Evolutionary conservation across 2,329 filamentous ascomycete genomes (phyloP).

Genomic region (Alternaria triticina): DNA sequence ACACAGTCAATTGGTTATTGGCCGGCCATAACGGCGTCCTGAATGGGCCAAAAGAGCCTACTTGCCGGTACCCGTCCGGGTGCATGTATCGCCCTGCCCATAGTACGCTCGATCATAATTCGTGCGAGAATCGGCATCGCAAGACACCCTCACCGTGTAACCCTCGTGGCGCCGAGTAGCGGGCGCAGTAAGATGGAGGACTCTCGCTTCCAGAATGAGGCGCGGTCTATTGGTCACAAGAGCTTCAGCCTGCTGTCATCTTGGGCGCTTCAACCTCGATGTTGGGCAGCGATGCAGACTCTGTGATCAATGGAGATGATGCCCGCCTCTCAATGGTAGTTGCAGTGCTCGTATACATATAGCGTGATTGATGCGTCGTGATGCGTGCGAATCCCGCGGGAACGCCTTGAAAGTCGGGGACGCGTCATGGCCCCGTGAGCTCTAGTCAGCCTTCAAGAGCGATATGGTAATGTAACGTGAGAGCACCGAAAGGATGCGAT

Average conservation of each 20-base stretch:
- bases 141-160: neutral
- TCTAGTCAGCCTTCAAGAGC: neutral
- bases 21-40: neutral
- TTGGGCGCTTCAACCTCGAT: constrained; percentile 19
- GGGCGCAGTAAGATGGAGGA: constrained; percentile 21
- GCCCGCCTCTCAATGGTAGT: neutral
- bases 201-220: constrained; percentile 17
- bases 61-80: neutral
- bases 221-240: constrained; percentile 29
- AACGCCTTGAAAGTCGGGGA: neutral
- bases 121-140: neutral
- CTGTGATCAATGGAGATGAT: neutral
- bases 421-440: neutral
- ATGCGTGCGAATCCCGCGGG: neutral
- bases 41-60: neutral
- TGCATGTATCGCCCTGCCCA: neutral
- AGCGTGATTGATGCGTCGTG: neutral
- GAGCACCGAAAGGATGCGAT: neutral
- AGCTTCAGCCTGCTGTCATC: constrained; percentile 22
- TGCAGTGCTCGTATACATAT: neutral
- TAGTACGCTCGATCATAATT: neutral
- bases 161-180: neutral
- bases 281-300: constrained; percentile 23
- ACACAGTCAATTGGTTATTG: neutral
- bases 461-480: neutral